These are phyloP conservation scores for Panicum miliaceum DNA, from an alignment of 176 grass and related monocot genomes.

Conservation along the genomic window DNA sequence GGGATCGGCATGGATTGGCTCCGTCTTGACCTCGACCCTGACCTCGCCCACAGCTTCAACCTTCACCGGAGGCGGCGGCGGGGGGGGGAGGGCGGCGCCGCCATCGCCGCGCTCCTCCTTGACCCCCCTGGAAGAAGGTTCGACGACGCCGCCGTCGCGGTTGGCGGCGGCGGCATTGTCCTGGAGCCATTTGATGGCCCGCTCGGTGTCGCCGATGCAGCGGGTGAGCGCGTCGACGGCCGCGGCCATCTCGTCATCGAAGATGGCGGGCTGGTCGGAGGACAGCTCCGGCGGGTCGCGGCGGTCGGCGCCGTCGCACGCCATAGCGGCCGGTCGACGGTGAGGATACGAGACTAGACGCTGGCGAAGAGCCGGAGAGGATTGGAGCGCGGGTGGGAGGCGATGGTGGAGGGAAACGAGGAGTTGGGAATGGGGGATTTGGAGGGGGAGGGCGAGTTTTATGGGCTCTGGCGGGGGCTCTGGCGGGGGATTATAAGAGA, in stretches of 20 bases:
- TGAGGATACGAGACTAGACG: neutral
- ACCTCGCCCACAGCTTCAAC: neutral
- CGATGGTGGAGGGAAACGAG: neutral
- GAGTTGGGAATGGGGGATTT: conserved; percentile 9
- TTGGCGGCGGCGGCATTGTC: conserved; percentile 20
- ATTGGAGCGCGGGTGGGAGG: neutral
- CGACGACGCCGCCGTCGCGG: neutral
- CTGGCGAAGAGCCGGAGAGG: neutral
- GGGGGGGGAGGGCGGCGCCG: neutral
- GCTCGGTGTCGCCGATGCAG: conserved; percentile 45
- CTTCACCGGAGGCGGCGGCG: neutral
- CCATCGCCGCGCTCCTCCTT: neutral
- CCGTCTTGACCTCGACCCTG: neutral
- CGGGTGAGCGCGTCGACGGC: conserved; percentile 50
- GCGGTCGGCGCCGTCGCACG: neutral
- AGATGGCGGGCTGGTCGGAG: conserved; percentile 6
- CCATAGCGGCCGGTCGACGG: conserved; percentile 2
- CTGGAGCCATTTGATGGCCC: conserved; percentile 51
- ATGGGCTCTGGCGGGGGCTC: neutral
- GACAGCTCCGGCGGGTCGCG: neutral
- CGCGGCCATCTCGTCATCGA: conserved; percentile 43
- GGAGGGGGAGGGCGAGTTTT: neutral
- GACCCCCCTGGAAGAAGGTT: neutral
- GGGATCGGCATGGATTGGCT: neutral
- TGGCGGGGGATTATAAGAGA: conserved; percentile 1